Evolutionary conservation across 768 basidiomycete genomes (phyloP).

Genomic region (Mycena sanguinolenta): DNA sequence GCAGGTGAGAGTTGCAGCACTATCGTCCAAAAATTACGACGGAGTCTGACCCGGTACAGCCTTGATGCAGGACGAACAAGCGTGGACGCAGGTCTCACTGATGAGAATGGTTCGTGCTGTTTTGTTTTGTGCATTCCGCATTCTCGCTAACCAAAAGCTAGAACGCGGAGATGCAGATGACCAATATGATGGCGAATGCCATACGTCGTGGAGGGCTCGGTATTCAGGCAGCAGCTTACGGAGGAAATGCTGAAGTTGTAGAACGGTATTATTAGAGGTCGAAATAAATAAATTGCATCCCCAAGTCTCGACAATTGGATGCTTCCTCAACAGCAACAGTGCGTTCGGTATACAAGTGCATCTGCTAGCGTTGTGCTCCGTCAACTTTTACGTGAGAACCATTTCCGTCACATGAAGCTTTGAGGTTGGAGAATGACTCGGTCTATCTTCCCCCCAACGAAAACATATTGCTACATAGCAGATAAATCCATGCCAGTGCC

Average conservation of each 20-base stretch:
- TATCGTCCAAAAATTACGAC: not conserved
- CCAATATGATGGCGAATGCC: not conserved
- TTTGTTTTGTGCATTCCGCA: not conserved
- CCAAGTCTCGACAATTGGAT: too few species aligned
- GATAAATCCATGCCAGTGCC: too few species aligned
- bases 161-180: conserved; percentile 14
- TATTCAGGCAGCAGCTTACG: conserved; percentile 8
- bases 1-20: not conserved
- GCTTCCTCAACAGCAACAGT: too few species aligned
- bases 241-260: conserved; percentile 15
- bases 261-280: conserved; percentile 7
- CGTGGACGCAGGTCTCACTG: conserved; percentile 10
- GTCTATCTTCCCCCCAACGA: too few species aligned
- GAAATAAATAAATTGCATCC: too few species aligned
- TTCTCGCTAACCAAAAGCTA: not conserved
- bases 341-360: too few species aligned
- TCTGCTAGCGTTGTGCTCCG: too few species aligned
- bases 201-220: conserved; percentile 1
- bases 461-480: too few species aligned
- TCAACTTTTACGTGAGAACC: too few species aligned
- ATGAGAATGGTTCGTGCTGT: conserved; percentile 6
- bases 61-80: conserved; percentile 20
- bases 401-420: too few species aligned
- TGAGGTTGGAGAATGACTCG: too few species aligned
- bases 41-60: not conserved